Percentiles rank a stretch among this genome's conserved stretches.
These are phyloP conservation scores for Coffea eugenioides DNA, from an alignment of 257 asterid species.

Conservation along the genomic window DNA sequence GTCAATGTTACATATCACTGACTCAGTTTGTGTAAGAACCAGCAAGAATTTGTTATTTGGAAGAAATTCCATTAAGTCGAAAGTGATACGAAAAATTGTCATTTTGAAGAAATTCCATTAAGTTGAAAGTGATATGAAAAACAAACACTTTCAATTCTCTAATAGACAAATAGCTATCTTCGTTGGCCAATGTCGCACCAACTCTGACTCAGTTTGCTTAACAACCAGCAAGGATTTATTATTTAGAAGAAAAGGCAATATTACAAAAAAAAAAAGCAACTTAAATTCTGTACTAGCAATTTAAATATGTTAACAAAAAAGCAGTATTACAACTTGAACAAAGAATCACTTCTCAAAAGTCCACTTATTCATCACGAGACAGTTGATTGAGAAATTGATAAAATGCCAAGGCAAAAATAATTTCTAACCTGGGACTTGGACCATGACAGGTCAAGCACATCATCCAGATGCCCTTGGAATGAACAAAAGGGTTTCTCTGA, in stretches of 20 bases:
- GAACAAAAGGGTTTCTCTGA: conserved; percentile 83
- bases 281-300: background rate
- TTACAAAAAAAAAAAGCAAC: background rate
- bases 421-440: conserved; percentile 92
- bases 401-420: conserved; percentile 11
- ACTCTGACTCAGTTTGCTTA: background rate
- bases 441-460: conserved; percentile 95
- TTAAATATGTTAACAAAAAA: background rate
- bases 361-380: background rate
- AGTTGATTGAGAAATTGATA: conserved; percentile 9
- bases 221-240: background rate
- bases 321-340: background rate
- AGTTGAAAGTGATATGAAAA: too few species aligned
- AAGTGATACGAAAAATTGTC: background rate
- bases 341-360: background rate
- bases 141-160: too few species aligned
- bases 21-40: background rate
- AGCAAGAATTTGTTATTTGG: background rate
- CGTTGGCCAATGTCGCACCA: background rate
- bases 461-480: conserved; percentile 81
- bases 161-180: background rate
- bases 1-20: background rate
- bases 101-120: background rate
- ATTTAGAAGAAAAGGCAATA: background rate
- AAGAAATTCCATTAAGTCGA: background rate